Percentiles rank a stretch among this genome's conserved stretches.
Conservation (phyloP, 2,329 filamentous ascomycete genomes). For the Arthrobotrys sphaeroides region DNA sequence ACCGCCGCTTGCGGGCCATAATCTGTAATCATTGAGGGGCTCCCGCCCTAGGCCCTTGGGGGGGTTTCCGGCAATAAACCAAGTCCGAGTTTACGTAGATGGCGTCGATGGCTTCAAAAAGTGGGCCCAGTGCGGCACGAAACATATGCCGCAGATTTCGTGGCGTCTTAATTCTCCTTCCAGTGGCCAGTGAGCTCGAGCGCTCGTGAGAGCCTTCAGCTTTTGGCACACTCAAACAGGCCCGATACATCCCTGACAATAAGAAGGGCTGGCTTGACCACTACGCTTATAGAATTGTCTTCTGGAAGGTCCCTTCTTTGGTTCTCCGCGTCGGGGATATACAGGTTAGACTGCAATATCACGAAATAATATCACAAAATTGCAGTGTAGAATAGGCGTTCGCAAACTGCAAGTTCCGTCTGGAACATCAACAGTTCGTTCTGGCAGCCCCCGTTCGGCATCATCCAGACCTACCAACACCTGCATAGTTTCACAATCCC, state of each 20-base stretch:
- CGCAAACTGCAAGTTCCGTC: slow-evolving; percentile 11
- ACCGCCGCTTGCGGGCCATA: too few relatives aligned
- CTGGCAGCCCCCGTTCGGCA: slow-evolving; percentile 4
- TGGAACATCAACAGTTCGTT: not conserved
- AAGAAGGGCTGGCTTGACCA: too few relatives aligned
- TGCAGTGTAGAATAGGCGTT: not conserved
- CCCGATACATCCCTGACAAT: slow-evolving; percentile 9
- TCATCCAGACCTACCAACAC: slow-evolving; percentile 4
- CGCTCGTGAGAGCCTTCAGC: too few relatives aligned
- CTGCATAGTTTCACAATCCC: slow-evolving; percentile 10
- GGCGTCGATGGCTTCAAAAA: not conserved
- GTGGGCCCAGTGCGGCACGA: slow-evolving; percentile 2
- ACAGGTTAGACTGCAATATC: not conserved
- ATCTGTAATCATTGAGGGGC: too few relatives aligned
- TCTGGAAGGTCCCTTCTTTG: slow-evolving; percentile 4
- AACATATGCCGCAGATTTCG: slow-evolving; percentile 3
- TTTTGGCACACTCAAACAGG: not conserved
- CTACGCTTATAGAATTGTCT: not conserved
- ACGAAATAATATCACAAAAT: not conserved
- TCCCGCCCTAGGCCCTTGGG: too few relatives aligned
- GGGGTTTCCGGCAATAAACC: too few relatives aligned
- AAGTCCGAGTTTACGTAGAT: slow-evolving; percentile 8
- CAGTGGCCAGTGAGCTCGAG: not conserved
- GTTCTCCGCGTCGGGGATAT: slow-evolving; percentile 7
- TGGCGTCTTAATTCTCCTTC: slow-evolving; percentile 12